Base-by-base conservation (phyloP, 2,329 filamentous ascomycete genomes). In the Penicillium concentricum region DNA sequence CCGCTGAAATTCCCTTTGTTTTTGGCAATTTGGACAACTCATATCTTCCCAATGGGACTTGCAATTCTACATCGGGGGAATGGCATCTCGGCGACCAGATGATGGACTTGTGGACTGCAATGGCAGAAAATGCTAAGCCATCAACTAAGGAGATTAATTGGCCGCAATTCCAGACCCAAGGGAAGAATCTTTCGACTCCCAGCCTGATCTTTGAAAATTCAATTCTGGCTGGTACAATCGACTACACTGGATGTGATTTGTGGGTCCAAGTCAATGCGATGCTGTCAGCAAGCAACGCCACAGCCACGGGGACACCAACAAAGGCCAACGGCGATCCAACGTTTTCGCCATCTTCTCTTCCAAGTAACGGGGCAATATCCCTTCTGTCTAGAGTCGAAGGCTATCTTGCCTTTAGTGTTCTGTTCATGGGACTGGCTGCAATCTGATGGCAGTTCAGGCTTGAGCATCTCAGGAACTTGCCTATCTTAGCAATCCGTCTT, bases 1-100 rank as follows among this genome's bases (percentile, higher is more conserved):
- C 59, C 1, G 51, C 63, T n/a, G 63, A 66, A 42, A 54, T 66
- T n/a, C 55, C 63, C 1, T 61, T 38, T 24, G 59, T 64, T 22
- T 63, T 64, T 7, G 57, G 59, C 2, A 65, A 62, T 26, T 20
- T 65, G 46, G 41, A 59, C 18, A 56, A 54, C 24, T 34, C 41
- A 8, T 49, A 46, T 15, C 20, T 49, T 0, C 22, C 43, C 3
- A 47, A 24, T 22, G 35, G 39, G 8, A 54, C 38, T 47, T 67
- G 65, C 49, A 64, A 49, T 2, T 46, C 44, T 30, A 60, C 63
- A 0, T 9, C 44, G 0, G 49, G 37, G 3, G 62, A 67, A 42
- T 47, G 34, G 4, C 6, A 30, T 13, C 57, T 66, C 24, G 58
- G 65, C 54, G 30, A 47, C 5, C 49, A 65, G 48, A 63, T 66